Evolutionary conservation across 176 grass and related monocot genomes (phyloP).

Genomic region (Carex scoparia): DNA sequence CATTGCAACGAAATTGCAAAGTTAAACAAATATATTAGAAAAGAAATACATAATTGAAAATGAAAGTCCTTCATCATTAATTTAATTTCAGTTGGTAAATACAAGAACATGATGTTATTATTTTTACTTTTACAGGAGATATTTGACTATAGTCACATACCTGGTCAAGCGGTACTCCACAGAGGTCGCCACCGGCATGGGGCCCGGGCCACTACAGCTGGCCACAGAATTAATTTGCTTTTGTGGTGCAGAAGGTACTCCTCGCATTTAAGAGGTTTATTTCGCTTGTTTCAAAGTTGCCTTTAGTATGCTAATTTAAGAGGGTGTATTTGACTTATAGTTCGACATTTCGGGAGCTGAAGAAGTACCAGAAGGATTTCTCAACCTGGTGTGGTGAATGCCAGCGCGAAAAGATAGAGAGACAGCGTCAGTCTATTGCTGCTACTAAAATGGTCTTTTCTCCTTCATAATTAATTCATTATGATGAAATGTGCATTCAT

Average conservation of each 20-base stretch:
- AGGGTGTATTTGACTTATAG: conserved; percentile 37
- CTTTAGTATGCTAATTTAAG: background rate
- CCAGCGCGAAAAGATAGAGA: conserved; percentile 66
- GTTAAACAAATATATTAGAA: background rate
- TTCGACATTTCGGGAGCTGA: conserved; percentile 87
- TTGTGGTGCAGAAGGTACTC: conserved; percentile 94
- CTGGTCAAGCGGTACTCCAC: conserved; percentile 82
- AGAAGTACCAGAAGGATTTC: conserved; percentile 94
- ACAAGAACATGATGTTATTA: background rate
- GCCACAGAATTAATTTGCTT: conserved; percentile 89
- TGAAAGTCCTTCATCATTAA: background rate
- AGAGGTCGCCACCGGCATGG: conserved; percentile 91
- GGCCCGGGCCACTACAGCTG: conserved; percentile 71
- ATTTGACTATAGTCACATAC: conserved; percentile 77
- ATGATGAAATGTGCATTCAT: background rate
- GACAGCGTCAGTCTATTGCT: conserved; percentile 66
- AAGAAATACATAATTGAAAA: background rate
- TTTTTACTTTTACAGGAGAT: conserved; percentile 55
- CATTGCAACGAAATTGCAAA: background rate
- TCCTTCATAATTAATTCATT: background rate
- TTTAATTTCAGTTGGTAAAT: background rate
- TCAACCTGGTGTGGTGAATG: conserved; percentile 88
- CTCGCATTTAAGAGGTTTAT: too few relatives aligned
- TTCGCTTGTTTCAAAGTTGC: too few relatives aligned
- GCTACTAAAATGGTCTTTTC: conserved; percentile 71